phyloP scores from a whole-genome alignment of 257 asterid genomes.

The Plantago elongata region DNA sequence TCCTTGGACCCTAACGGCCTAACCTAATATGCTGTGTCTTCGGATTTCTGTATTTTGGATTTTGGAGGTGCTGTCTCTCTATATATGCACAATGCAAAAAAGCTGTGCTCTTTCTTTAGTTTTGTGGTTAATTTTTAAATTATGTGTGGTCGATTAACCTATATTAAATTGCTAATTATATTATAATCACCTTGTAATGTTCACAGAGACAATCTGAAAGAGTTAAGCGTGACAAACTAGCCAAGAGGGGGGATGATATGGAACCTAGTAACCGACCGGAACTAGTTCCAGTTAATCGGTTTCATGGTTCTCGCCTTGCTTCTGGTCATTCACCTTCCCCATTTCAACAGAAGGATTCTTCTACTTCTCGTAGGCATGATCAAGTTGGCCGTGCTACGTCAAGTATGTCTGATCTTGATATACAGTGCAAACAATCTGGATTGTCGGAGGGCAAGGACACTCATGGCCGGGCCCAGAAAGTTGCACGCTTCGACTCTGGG shows the following conservation, averaged over 20 bases:
- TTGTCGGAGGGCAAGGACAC: conserved; percentile 27
- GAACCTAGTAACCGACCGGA: conserved; percentile 71
- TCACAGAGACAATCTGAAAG: conserved; percentile 88
- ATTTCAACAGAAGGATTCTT: conserved; percentile 41
- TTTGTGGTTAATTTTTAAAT: not conserved
- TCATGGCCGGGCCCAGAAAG: conserved; percentile 44
- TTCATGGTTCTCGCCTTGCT: conserved; percentile 94
- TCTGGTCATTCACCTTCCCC: conserved; percentile 89
- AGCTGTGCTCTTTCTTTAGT: not conserved
- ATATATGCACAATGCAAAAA: too few species aligned
- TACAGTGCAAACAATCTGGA: conserved; percentile 33
- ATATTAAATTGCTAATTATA: not conserved
- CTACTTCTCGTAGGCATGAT: conserved; percentile 29
- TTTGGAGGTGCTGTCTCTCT: too few species aligned
- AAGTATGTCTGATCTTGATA: conserved; percentile 41
- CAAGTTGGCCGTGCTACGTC: conserved; percentile 52
- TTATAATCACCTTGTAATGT: conserved; percentile 11
- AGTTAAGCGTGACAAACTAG: conserved; percentile 72
- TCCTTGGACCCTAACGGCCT: too few species aligned
- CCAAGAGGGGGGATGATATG: conserved; percentile 78
- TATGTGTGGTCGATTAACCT: conserved; percentile 13
- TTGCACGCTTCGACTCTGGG: conserved; percentile 57
- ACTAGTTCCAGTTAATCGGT: conserved; percentile 77
- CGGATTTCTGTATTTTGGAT: too few species aligned
- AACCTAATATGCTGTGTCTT: too few species aligned